Evolutionary conservation across 176 grass and related monocot species (phyloP).

Genomic region (Oryza meridionalis): DNA sequence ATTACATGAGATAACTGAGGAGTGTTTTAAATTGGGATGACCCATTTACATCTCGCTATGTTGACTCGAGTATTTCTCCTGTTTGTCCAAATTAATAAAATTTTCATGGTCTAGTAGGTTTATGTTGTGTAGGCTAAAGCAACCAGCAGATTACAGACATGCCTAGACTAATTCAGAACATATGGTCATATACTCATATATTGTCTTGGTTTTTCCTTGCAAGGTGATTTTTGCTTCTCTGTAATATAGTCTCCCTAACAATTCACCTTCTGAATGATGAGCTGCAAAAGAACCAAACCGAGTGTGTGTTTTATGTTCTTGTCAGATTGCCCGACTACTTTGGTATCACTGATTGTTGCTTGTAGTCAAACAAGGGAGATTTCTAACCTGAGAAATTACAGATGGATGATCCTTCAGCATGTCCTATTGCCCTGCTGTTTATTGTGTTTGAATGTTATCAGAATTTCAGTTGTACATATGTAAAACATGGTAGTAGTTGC

Average conservation of each 20-base stretch:
- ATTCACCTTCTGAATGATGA: neutral
- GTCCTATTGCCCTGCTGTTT: neutral
- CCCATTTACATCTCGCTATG: neutral
- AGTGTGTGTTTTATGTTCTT: neutral
- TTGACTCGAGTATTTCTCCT: neutral
- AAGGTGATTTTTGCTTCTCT: neutral
- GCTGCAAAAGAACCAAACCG: neutral
- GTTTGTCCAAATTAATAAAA: neutral
- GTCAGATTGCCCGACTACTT: neutral
- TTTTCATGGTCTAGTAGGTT: neutral
- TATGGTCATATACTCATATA: neutral
- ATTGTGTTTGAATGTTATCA: neutral
- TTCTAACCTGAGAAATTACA: neutral
- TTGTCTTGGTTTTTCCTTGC: neutral
- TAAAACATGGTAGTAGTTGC: no score
- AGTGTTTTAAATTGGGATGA: neutral
- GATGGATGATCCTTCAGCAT: neutral
- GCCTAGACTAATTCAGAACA: neutral
- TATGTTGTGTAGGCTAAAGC: neutral
- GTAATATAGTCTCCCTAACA: neutral
- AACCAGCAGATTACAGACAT: neutral
- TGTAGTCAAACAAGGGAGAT: neutral
- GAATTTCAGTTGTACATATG: neutral
- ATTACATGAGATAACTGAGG: neutral
- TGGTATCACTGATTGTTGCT: neutral